Evolutionary conservation across 2,329 filamentous ascomycete species (phyloP).

Genomic region (Claviceps spartinae): DNA sequence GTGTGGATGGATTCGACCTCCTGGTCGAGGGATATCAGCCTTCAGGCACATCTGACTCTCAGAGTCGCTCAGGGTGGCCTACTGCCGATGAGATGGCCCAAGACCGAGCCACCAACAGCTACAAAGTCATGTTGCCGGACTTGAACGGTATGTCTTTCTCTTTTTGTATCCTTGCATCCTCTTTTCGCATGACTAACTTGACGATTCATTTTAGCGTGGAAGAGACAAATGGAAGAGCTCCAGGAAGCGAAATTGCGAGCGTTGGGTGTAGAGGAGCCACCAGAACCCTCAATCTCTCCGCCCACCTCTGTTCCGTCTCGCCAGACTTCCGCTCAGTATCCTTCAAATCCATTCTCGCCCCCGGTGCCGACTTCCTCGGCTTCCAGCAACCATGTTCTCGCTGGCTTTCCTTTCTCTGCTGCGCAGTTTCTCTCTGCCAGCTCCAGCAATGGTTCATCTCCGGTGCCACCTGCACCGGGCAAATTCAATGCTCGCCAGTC

Average conservation of each 20-base stretch:
- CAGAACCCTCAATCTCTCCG: constrained; percentile 51
- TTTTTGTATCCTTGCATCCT: neutral
- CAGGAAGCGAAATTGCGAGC: constrained; percentile 87
- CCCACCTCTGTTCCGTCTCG: constrained; percentile 48
- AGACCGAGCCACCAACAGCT: constrained; percentile 40
- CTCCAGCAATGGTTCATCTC: constrained; percentile 55
- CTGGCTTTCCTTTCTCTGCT: constrained; percentile 42
- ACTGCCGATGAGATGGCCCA: constrained; percentile 40
- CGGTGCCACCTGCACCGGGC: constrained; percentile 49
- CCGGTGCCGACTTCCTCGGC: constrained; percentile 69
- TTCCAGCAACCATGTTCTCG: constrained; percentile 48
- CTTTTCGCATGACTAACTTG: constrained; percentile 6
- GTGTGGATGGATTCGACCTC: constrained; percentile 54
- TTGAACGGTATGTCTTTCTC: constrained; percentile 37
- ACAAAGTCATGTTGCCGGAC: constrained; percentile 55
- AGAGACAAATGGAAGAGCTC: constrained; percentile 67
- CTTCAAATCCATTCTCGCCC: constrained; percentile 68
- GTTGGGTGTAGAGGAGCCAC: constrained; percentile 65
- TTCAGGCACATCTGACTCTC: constrained; percentile 32
- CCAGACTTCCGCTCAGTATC: constrained; percentile 61
- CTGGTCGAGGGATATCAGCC: constrained; percentile 30
- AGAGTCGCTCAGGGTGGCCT: constrained; percentile 59
- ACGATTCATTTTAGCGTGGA: constrained; percentile 36
- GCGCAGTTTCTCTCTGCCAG: constrained; percentile 46
- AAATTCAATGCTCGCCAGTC: constrained; percentile 61